Base-by-base conservation (phyloP, 495 filamentous ascomycete genomes). In the Glutinoglossum americanum region DNA sequence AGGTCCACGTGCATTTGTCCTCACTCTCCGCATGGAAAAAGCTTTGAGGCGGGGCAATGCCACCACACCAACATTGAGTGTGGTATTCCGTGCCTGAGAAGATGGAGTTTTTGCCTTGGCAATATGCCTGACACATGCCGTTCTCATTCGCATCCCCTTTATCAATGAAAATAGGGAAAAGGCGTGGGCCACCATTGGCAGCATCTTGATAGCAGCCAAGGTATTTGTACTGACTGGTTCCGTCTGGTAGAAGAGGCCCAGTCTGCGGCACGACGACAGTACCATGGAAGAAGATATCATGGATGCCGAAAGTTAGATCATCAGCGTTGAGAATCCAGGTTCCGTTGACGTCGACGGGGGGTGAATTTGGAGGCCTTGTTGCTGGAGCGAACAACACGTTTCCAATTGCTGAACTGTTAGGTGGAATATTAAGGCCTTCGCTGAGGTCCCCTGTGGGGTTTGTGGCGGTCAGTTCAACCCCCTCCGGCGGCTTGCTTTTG, bases 301-400 rank as follows among this genome's bases (percentile, higher is more conserved):
- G 67, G 23, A 68, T 63, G 41, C 67, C 65, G 53, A 70, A 68
- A 17, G 60, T 65, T 3, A 69, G 60, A 57, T 74, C 71, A 60
- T 71, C 65, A 3, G 66, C 66, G 59, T 73, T 73, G 26, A 73
- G 57, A n/a, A 64, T 70, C 71, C 71, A 73, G 17, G 60, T 59
- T 39, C 64, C 68, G 41, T 62, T 63, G 49, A 64, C 66, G 1
- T 54, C 21, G 26, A 63, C 27, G 15, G 64, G 41, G 23, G 60
- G 59, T 4, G 60, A 51, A 35, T 71, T 72, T 23, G 62, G 62
- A 10, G 61, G 49, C 54, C 62, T 59, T 33, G 59, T 32, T 9
- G 61, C 58, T 3, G 68, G 65, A 4, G 57, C 60, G 60, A 70
- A 71, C 23, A 64, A 59, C 15, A 71, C 57, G 37, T 60, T 63